Evolutionary conservation across 129 eudicot genomes (phyloP).

Genomic region (Glebionis coronaria): DNA sequence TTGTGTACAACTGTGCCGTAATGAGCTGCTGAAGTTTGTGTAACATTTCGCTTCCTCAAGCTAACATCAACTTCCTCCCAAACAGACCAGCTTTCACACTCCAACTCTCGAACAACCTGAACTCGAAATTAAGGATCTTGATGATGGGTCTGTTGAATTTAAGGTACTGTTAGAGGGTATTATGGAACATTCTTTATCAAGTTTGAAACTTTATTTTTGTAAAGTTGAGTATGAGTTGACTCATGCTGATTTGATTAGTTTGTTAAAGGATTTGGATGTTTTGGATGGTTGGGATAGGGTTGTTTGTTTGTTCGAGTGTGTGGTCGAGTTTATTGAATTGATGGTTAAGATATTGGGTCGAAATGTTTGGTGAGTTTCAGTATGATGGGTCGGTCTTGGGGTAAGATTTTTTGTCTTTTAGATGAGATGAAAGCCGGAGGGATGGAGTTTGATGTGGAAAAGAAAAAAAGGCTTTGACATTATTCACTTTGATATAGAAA

Average conservation of each 20-base stretch:
- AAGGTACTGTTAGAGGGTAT: constrained; percentile 60
- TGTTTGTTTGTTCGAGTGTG: constrained; percentile 79
- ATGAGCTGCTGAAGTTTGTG: too few relatives aligned
- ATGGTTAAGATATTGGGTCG: constrained; percentile 81
- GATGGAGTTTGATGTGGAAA: constrained; percentile 81
- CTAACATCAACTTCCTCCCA: constrained; percentile 52
- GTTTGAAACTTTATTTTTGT: constrained; percentile 48
- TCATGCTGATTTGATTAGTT: constrained; percentile 57
- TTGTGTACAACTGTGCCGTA: too few relatives aligned
- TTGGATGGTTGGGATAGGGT: constrained; percentile 66
- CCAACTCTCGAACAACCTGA: constrained; percentile 44
- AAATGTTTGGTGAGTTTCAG: constrained; percentile 70
- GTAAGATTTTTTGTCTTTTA: constrained; percentile 53
- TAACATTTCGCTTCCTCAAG: too few relatives aligned
- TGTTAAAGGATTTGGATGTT: constrained; percentile 73
- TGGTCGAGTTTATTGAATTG: constrained; percentile 55
- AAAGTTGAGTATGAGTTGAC: constrained; percentile 51
- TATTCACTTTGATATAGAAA: constrained; percentile 67
- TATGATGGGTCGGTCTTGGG: constrained; percentile 91
- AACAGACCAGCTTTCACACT: constrained; percentile 72
- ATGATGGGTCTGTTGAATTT: constrained; percentile 45
- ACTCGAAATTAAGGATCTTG: constrained; percentile 1
- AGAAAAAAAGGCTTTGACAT: constrained; percentile 66
- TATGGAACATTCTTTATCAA: constrained; percentile 45
- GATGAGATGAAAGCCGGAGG: constrained; percentile 61